Evolutionary conservation across 768 basidiomycete genomes (phyloP).

Genomic region (Pisolithus sp.): DNA sequence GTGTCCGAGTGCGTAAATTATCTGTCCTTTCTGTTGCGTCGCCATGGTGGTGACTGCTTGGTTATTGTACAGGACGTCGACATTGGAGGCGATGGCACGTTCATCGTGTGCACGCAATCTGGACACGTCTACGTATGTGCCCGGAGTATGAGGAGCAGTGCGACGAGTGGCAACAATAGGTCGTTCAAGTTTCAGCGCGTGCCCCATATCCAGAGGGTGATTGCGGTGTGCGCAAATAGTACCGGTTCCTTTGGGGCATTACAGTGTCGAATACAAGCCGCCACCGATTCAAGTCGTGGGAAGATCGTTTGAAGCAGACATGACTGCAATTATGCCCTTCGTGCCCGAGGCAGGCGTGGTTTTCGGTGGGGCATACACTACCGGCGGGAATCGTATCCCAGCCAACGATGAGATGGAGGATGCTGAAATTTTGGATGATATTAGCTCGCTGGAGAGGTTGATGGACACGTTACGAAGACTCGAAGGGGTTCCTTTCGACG

Average conservation of each 20-base stretch:
- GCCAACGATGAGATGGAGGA: conserved; percentile 37
- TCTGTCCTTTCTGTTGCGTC: background rate
- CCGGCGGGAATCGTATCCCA: background rate
- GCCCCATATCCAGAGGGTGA: conserved; percentile 77
- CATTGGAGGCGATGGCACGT: conserved; percentile 77
- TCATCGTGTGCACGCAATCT: conserved; percentile 90
- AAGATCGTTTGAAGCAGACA: conserved; percentile 54
- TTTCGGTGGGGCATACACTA: background rate
- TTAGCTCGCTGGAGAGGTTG: conserved; percentile 25
- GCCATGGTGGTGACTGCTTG: conserved; percentile 1
- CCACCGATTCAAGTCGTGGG: conserved; percentile 50
- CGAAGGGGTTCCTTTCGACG: background rate
- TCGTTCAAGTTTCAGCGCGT: conserved; percentile 75
- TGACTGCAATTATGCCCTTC: conserved; percentile 64
- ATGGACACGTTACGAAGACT: conserved; percentile 4
- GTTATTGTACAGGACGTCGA: conserved; percentile 64
- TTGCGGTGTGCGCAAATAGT: conserved; percentile 76
- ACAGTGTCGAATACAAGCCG: conserved; percentile 62
- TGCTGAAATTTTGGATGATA: conserved; percentile 30
- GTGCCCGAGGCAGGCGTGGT: background rate
- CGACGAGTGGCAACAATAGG: conserved; percentile 32
- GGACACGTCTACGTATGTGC: conserved; percentile 89
- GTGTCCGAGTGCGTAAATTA: conserved; percentile 52
- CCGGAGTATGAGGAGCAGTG: conserved; percentile 34
- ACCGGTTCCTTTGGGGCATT: conserved; percentile 88